Conservation (phyloP, 129 eudicot genomes). For the Artemisia annua region DNA sequence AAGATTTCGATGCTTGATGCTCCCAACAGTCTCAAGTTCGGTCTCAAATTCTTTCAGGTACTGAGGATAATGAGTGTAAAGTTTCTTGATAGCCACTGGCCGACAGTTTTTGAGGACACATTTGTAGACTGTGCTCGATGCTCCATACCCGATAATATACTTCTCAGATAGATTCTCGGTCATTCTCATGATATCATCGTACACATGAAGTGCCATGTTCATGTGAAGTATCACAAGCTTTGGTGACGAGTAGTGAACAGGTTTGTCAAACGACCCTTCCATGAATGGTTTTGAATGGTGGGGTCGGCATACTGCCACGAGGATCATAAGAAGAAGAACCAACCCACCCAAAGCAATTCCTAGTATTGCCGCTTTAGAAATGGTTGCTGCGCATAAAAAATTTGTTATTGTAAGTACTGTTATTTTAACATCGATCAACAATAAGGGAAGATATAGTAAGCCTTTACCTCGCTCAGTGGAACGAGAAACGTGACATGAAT, state of each 20-base stretch:
- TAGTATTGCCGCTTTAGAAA: conserved; percentile 83
- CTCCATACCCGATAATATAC: conserved; percentile 86
- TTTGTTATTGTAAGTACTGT: background rate
- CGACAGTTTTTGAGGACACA: conserved; percentile 92
- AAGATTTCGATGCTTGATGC: conserved; percentile 89
- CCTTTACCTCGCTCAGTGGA: conserved; percentile 62
- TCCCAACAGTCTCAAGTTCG: conserved; percentile 90
- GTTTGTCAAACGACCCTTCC: conserved; percentile 71
- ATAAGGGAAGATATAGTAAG: background rate
- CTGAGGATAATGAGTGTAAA: conserved; percentile 73
- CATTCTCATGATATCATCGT: conserved; percentile 98
- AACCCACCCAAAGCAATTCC: conserved; percentile 90
- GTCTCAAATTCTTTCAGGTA: conserved; percentile 88
- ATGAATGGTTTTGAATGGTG: conserved; percentile 52
- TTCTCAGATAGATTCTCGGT: conserved; percentile 93
- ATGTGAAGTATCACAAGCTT: conserved; percentile 96
- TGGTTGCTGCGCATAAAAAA: conserved; percentile 41
- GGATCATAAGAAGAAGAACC: conserved; percentile 83
- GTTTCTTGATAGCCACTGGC: conserved; percentile 90
- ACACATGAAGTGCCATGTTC: conserved; percentile 99
- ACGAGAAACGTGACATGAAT: conserved; percentile 63
- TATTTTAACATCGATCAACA: background rate
- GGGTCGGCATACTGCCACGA: conserved; percentile 83
- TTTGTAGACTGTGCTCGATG: conserved; percentile 96
- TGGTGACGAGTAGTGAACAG: conserved; percentile 80